Base-by-base conservation (phyloP, 805 yeast species). In the Starmerella asiatica region DNA sequence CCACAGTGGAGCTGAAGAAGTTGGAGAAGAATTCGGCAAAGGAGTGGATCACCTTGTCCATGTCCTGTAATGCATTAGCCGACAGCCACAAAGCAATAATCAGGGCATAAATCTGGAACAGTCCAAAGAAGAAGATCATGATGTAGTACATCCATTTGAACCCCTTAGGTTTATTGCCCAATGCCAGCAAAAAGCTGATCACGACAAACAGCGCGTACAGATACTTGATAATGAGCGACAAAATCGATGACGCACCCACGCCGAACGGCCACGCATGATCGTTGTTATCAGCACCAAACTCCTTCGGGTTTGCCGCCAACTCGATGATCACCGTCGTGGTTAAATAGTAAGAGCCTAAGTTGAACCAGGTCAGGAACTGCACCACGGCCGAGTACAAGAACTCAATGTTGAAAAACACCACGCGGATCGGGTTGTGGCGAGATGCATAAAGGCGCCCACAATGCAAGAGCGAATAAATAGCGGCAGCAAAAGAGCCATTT, bases 401-500 rank as follows among this genome's bases (percentile, higher is more conserved):
- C 55, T 75, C 77, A 35, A 75, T 47, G 48, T 72, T 76, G 40
- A 75, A 59, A 44, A 64, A 60, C 11, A 73, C 20, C 52, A 72
- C 64, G 40, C 80, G 65, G 27, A 65, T 56, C 12, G 63, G 34
- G 27, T 71, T 68, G 56, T 75, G 81, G 14, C 69, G 60, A 5
- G 76, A 68, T n/a, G 60, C 45, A 67, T 75, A 75, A 29, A 75
- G 49, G 40, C 73, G 67, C 15, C 69, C 67, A 52, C 73, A 73
- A 49, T 75, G 78, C 38, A 61, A 69, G 47, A 75, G 59, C 2
- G 73, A 56, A 48, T 73, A 73, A 32, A 73, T 64, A 12, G 53
- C 75, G 1, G 81, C 81, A 31, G 77, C 77, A 52, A 75, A 75
- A 2, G 80, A 74, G 33, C 81, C 81, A 53, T 75, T 75, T 43